A percentile compares a stretch with the other conserved stretches of the same genome.
These are phyloP conservation scores for Aspergillus sp. DNA, from an alignment of 2,329 filamentous ascomycete genomes.

Conservation along the genomic window DNA sequence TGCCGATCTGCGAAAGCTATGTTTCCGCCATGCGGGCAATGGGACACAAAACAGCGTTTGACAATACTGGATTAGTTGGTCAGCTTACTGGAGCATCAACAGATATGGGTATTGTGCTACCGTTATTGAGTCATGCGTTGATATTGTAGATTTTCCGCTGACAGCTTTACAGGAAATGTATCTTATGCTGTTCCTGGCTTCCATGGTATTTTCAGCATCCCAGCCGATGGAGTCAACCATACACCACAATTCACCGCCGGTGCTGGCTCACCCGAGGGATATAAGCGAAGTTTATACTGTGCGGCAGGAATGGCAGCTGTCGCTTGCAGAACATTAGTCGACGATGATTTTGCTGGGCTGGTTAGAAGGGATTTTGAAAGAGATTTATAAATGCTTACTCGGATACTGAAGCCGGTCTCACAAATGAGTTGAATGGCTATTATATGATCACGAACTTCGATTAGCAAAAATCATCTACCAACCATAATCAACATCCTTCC, in stretches of 20 bases:
- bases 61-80: slow-evolving; percentile 11
- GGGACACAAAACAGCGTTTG: slow-evolving; percentile 19
- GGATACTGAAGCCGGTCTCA: no score
- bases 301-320: slow-evolving; percentile 28
- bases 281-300: slow-evolving; percentile 35
- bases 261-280: slow-evolving; percentile 46
- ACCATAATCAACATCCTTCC: no score
- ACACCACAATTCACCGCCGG: slow-evolving; percentile 51
- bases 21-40: slow-evolving; percentile 23
- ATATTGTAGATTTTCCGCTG: not conserved
- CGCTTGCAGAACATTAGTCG: slow-evolving; percentile 22
- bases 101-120: slow-evolving; percentile 21
- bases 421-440: no score
- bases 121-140: not conserved
- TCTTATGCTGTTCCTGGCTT: slow-evolving; percentile 40
- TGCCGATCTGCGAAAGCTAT: slow-evolving; percentile 25
- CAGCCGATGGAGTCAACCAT: slow-evolving; percentile 46
- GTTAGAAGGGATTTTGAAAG: slow-evolving; percentile 20
- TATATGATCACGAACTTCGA: no score
- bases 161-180: slow-evolving; percentile 30
- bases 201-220: slow-evolving; percentile 39
- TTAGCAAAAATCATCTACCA: no score
- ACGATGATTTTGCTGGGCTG: slow-evolving; percentile 21
- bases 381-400: not conserved
- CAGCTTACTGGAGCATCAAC: slow-evolving; percentile 19